Conservation (phyloP, 139 green algal genomes). For the Pleodorina starrii region DNA sequence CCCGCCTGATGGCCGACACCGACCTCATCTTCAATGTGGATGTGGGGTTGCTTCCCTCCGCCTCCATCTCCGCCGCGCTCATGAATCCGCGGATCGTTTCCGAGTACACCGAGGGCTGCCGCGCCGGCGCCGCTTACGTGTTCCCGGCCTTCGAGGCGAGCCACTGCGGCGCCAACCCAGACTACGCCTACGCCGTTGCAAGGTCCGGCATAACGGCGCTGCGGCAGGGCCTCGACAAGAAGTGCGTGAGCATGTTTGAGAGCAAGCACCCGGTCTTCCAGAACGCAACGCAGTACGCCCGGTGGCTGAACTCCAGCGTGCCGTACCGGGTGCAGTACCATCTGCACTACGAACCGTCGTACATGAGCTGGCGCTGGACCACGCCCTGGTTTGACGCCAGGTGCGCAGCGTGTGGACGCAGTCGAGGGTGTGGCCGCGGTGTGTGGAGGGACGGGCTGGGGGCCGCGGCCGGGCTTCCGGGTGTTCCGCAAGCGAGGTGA, state of each 20-base stretch:
- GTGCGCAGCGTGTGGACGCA: too few relatives aligned
- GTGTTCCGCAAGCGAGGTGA: too few relatives aligned
- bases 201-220: background rate
- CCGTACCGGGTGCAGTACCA: background rate
- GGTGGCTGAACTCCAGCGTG: background rate
- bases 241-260: slow-evolving; percentile 26
- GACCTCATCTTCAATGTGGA: slow-evolving; percentile 65
- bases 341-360: slow-evolving; percentile 42
- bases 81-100: background rate
- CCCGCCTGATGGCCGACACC: slow-evolving; percentile 58
- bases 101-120: background rate
- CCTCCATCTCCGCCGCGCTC: background rate
- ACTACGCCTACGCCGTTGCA: background rate
- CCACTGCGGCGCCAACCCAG: background rate
- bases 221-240: background rate
- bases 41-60: slow-evolving; percentile 62
- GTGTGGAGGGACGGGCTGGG: too few relatives aligned
- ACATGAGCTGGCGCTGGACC: slow-evolving; percentile 33
- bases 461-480: too few relatives aligned
- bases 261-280: slow-evolving; percentile 20
- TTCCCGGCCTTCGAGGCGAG: slow-evolving; percentile 35
- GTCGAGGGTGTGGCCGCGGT: too few relatives aligned
- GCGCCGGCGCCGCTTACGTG: background rate
- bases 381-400: slow-evolving; percentile 49
- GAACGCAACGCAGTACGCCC: slow-evolving; percentile 29